Base-by-base conservation (phyloP, 2,329 filamentous ascomycete genomes). In the Fusarium sambucinum region DNA sequence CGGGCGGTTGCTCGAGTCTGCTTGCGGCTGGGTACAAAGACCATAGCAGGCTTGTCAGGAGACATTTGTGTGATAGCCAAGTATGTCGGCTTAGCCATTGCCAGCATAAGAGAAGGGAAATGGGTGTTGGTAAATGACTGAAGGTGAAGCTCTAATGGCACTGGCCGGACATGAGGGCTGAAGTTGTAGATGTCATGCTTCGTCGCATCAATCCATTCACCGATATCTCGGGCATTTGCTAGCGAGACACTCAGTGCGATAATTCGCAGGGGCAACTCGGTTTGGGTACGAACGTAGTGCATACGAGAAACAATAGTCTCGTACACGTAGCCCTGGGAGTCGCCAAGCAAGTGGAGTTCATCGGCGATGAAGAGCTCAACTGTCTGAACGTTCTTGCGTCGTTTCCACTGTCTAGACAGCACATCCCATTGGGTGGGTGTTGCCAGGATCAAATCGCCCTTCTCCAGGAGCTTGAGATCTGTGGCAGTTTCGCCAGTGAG, bases 121-220 rank as follows among this genome's bases (percentile, higher is more conserved):
- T 99, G 96, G 46, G 96, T 94, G 63, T 97, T 97, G 29, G 90
- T 92, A 81, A 96, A 99, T 2, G 94, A 95, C 79, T 99, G 96
- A 47, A 99, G 91, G 77, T 97, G 94, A 59, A 99, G 87, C 78
- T 98, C 95, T 32, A 99, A 83, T 23, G 95, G 94, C 19, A 97
- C 89, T 2, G 94, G 92, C 58, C 96, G 90, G 64, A 95, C 90
- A 75, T 95, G 91, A 3, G 96, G 96, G 73, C 93, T 97, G 83
- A 99, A 99, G 82, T 99, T 99, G 85, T 95, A 99, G 68, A 97
- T 97, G 48, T 96, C 97, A 77, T 99, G 96, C 83, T 97, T 98
- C 79, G 90, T 97, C 10, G 95, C 96, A 70, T 96, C 96, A 71
- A 99, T 94, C 96, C 96, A 99, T 80, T 97, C 96, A 52, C 95